Evolutionary conservation across 2,329 filamentous ascomycete genomes (phyloP).

Genomic region (Calonectria pteridis): DNA sequence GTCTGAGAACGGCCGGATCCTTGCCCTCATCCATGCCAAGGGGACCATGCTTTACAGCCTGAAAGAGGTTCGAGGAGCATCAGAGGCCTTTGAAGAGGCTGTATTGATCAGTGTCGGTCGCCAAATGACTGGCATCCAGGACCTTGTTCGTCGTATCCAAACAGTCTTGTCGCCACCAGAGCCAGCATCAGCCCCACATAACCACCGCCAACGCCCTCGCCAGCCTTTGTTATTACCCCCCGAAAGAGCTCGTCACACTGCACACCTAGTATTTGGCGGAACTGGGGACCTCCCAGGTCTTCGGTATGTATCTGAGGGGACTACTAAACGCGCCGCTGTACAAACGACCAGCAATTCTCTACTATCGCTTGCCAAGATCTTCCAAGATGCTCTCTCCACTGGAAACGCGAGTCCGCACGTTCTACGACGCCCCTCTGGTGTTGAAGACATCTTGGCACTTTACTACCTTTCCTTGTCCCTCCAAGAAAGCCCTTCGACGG

Average conservation of each 20-base stretch:
- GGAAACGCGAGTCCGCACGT: conserved; percentile 68
- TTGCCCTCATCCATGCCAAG: conserved; percentile 95
- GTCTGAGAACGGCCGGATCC: conserved; percentile 89
- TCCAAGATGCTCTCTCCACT: conserved; percentile 93
- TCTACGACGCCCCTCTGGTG: conserved; percentile 76
- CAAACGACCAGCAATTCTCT: conserved; percentile 97
- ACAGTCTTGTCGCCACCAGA: conserved; percentile 68
- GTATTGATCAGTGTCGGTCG: conserved; percentile 88
- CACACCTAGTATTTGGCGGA: conserved; percentile 83
- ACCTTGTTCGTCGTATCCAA: conserved; percentile 84
- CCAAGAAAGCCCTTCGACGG: conserved; percentile 95
- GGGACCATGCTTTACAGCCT: conserved; percentile 97
- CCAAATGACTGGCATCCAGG: conserved; percentile 76
- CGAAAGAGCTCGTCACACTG: conserved; percentile 84
- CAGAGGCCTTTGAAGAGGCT: conserved; percentile 93
- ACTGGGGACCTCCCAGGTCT: conserved; percentile 85
- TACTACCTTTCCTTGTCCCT: conserved; percentile 96
- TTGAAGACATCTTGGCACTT: conserved; percentile 91
- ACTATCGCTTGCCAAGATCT: conserved; percentile 95
- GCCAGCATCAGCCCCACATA: conserved; percentile 22
- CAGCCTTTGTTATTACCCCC: conserved; percentile 83
- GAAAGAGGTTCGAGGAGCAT: conserved; percentile 84
- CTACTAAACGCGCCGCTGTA: conserved; percentile 82
- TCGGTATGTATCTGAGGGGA: conserved; percentile 73
- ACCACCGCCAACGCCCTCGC: conserved; percentile 19